Evolutionary conservation across 202 grass and related monocot species (phyloP).

Genomic region (Cymbopogon flexuosus): DNA sequence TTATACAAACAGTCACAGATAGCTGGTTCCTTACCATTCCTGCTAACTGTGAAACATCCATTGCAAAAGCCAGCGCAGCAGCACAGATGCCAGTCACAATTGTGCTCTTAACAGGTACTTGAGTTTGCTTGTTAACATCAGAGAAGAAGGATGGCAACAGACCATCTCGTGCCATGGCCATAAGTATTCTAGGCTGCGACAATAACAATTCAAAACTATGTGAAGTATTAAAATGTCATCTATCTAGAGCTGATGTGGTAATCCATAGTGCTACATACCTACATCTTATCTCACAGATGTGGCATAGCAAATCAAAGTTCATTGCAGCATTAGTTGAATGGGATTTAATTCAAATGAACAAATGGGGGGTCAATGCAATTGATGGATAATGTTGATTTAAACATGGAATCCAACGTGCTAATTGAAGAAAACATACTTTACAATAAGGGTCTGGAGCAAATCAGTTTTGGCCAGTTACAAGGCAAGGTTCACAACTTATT

Average conservation of each 20-base stretch:
- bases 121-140: constrained; percentile 70
- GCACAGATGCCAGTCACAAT: constrained; percentile 70
- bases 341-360: not conserved
- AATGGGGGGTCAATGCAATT: not conserved
- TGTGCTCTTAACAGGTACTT: constrained; percentile 97
- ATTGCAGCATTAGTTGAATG: not conserved
- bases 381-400: not conserved
- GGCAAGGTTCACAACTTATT: not conserved
- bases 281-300: not conserved
- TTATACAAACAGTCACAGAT: not conserved
- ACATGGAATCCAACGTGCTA: not conserved
- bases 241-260: not conserved
- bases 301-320: not conserved
- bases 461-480: not conserved
- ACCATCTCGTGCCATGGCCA: constrained; percentile 97
- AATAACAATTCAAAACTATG: constrained; percentile 12
- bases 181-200: constrained; percentile 90
- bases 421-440: not conserved
- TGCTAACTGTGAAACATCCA: constrained; percentile 97
- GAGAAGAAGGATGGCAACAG: constrained; percentile 87
- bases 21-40: constrained; percentile 78
- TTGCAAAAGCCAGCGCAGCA: constrained; percentile 65
- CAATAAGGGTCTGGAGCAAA: not conserved
- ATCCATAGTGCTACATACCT: not conserved
- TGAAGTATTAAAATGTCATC: not conserved